A percentile compares a stretch with the other conserved stretches of the same genome.
phyloP scores from a whole-genome alignment of 352 stramenopile genomes.

The Globisporangium alternatum region DNA sequence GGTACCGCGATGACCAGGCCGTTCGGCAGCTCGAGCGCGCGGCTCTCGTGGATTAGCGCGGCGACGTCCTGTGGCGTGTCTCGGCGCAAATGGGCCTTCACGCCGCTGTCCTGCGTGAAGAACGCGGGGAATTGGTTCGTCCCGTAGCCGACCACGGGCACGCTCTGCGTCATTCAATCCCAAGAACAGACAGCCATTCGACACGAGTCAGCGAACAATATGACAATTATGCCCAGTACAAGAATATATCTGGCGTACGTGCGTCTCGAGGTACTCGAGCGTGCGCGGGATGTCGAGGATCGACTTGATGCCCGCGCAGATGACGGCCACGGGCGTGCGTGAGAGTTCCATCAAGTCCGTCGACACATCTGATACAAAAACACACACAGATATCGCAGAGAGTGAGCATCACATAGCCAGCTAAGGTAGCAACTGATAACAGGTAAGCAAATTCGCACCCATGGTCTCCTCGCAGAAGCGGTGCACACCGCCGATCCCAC shows the following conservation, averaged over 20 bases:
- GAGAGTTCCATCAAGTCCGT: slow-evolving; percentile 96
- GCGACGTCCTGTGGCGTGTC: slow-evolving; percentile 89
- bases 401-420: neutral
- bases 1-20: slow-evolving; percentile 87
- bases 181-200: slow-evolving; percentile 1
- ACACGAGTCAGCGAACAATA: neutral
- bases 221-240: too few species aligned
- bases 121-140: slow-evolving; percentile 97
- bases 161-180: slow-evolving; percentile 54
- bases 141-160: slow-evolving; percentile 92
- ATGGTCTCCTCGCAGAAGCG: slow-evolving; percentile 92
- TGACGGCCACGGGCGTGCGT: slow-evolving; percentile 94
- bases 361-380: slow-evolving; percentile 79
- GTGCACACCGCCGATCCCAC: slow-evolving; percentile 96
- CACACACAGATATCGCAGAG: neutral
- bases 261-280: slow-evolving; percentile 97
- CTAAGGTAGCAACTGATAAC: neutral
- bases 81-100: slow-evolving; percentile 80
- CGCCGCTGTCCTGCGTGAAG: slow-evolving; percentile 93
- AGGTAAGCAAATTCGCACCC: slow-evolving; percentile 41
- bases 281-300: slow-evolving; percentile 97
- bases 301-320: slow-evolving; percentile 98
- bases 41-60: slow-evolving; percentile 75
- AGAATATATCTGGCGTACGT: slow-evolving; percentile 29
- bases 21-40: slow-evolving; percentile 76